Evolutionary conservation across 768 basidiomycete species (phyloP).

Genomic region (Kwoniella europaea): DNA sequence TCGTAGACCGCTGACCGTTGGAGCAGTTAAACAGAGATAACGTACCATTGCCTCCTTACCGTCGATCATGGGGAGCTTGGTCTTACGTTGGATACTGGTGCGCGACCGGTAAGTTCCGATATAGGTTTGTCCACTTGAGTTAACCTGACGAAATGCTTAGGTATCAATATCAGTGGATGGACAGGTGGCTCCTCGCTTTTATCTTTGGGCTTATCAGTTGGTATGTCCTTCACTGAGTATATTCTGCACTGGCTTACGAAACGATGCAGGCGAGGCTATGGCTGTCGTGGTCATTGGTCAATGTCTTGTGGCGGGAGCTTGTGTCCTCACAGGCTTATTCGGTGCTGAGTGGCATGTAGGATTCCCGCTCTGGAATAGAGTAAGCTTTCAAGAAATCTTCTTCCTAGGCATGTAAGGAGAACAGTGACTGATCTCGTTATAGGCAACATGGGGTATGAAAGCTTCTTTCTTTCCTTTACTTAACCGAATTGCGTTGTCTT

Average conservation of each 20-base stretch:
- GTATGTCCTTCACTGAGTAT: slow-evolving; percentile 5
- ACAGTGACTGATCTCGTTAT: background rate
- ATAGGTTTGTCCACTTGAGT: too few relatives aligned
- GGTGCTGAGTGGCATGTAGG: slow-evolving; percentile 50
- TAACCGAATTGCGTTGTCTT: slow-evolving; percentile 25
- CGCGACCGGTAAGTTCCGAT: slow-evolving; percentile 13
- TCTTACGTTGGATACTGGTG: slow-evolving; percentile 43
- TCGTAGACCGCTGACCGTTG: background rate
- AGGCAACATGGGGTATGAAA: slow-evolving; percentile 41
- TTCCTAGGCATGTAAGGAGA: too few relatives aligned
- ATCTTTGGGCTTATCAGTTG: slow-evolving; percentile 38
- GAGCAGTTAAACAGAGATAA: slow-evolving; percentile 39
- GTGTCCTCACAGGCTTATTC: slow-evolving; percentile 43
- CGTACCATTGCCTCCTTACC: slow-evolving; percentile 37
- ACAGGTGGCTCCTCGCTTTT: slow-evolving; percentile 44
- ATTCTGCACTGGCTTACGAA: background rate
- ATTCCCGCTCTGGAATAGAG: slow-evolving; percentile 51
- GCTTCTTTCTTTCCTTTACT: slow-evolving; percentile 31
- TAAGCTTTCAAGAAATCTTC: background rate
- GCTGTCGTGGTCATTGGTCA: slow-evolving; percentile 34
- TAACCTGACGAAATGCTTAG: background rate
- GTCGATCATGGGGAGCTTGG: slow-evolving; percentile 42
- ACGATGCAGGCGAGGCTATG: slow-evolving; percentile 43
- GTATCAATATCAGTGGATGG: slow-evolving; percentile 46
- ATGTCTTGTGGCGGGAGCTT: slow-evolving; percentile 29